phyloP scores from a whole-genome alignment of 169 alveolate species.

The Eimeria falciformis region DNA sequence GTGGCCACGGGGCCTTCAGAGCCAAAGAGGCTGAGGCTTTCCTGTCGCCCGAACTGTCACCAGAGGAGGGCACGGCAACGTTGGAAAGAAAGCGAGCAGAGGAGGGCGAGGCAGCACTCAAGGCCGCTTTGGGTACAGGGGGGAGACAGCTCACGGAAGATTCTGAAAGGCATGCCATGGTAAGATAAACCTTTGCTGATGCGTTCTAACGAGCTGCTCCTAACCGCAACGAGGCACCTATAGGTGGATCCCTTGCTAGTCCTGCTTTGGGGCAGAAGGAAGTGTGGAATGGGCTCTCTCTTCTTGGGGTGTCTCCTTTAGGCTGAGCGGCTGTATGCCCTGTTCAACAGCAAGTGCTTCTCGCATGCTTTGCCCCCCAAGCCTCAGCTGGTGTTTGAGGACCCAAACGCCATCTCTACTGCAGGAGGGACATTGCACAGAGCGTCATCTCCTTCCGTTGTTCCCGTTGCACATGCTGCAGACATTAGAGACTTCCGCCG shows the following conservation, averaged over 20 bases:
- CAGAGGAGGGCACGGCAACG: not conserved
- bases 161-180: no score
- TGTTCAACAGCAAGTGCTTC: slow-evolving; percentile 26
- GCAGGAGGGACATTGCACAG: slow-evolving; percentile 9
- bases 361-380: slow-evolving; percentile 32
- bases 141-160: no score
- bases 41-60: not conserved
- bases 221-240: no score
- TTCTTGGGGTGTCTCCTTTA: not conserved
- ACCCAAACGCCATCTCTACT: not conserved
- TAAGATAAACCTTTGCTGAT: no score
- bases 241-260: no score
- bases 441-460: slow-evolving; percentile 10
- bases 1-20: slow-evolving; percentile 12
- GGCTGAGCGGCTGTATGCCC: slow-evolving; percentile 5
- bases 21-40: not conserved
- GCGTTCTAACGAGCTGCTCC: no score
- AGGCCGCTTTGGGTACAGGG: no score
- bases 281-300: not conserved
- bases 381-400: slow-evolving; percentile 1
- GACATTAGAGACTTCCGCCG: slow-evolving; percentile 28
- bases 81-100: not conserved
- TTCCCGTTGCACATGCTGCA: not conserved
- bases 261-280: not conserved
- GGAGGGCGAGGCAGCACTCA: slow-evolving; percentile 5